Evolutionary conservation across 1,284 basidiomycete genomes (phyloP).

Genomic region (Polyporus tsugae): DNA sequence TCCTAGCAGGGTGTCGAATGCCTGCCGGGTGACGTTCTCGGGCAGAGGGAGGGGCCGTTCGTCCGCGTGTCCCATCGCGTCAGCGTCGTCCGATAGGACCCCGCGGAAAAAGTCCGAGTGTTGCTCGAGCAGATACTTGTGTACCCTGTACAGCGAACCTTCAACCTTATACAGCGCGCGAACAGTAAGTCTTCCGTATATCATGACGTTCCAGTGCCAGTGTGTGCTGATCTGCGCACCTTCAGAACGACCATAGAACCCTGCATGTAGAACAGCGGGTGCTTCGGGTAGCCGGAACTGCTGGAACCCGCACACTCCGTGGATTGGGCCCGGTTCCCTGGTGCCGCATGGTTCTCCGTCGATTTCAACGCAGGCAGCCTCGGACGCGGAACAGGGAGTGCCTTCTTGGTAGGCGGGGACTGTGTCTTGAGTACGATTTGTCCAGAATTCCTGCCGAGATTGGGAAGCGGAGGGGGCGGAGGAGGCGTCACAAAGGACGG

Average conservation of each 20-base stretch:
- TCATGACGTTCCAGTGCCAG: background rate
- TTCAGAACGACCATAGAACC: slow-evolving; percentile 34
- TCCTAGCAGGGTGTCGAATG: slow-evolving; percentile 46
- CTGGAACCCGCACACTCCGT: background rate
- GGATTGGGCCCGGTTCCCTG: slow-evolving; percentile 1
- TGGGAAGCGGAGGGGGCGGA: slow-evolving; percentile 5
- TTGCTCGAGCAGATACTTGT: slow-evolving; percentile 45
- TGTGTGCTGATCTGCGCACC: slow-evolving; percentile 25
- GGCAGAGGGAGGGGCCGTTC: slow-evolving; percentile 42
- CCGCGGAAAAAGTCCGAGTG: slow-evolving; percentile 47
- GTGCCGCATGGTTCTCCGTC: slow-evolving; percentile 5
- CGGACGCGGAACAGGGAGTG: slow-evolving; percentile 24
- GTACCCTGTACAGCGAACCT: slow-evolving; percentile 46
- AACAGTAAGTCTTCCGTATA: background rate
- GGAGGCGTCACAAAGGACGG: background rate
- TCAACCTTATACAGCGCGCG: slow-evolving; percentile 39
- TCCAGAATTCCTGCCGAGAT: background rate
- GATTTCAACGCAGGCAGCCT: slow-evolving; percentile 26
- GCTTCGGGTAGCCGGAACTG: slow-evolving; percentile 12
- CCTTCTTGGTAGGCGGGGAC: slow-evolving; percentile 18
- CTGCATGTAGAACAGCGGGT: slow-evolving; percentile 35
- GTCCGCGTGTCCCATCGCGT: slow-evolving; percentile 38
- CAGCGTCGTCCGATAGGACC: slow-evolving; percentile 35
- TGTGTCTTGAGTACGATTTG: slow-evolving; percentile 1
- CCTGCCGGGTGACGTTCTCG: slow-evolving; percentile 34